These are phyloP conservation scores for Larix kaempferi DNA, from an alignment of 75 land plant genomes.

Conservation along the genomic window DNA sequence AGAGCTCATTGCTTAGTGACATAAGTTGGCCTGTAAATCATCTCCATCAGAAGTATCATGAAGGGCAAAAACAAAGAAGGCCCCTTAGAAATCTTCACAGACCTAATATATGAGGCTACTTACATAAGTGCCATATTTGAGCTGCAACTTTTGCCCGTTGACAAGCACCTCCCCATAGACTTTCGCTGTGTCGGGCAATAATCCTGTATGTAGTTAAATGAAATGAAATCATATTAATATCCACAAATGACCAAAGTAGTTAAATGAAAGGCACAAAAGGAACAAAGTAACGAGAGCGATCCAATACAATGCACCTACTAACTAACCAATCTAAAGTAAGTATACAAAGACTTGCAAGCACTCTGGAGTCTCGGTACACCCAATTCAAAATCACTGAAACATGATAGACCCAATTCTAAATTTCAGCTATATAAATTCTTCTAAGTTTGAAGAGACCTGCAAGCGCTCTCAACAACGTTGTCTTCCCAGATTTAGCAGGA, in stretches of 20 bases:
- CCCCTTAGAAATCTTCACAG: background rate
- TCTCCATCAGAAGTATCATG: background rate
- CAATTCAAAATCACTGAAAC: too few species aligned
- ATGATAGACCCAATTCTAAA: too few species aligned
- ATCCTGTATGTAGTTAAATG: conserved; percentile 11
- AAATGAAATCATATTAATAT: background rate
- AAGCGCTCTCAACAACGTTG: conserved; percentile 23
- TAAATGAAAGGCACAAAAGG: too few species aligned
- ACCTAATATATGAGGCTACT: background rate
- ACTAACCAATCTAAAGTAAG: too few species aligned
- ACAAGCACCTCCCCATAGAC: conserved; percentile 31
- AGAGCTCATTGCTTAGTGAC: background rate
- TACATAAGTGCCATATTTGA: conserved; percentile 30
- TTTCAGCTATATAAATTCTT: too few species aligned
- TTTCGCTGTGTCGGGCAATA: conserved; percentile 21
- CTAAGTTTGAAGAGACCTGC: conserved; percentile 16
- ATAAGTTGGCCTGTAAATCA: background rate
- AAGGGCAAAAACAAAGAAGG: too few species aligned
- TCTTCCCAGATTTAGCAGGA: conserved; percentile 28
- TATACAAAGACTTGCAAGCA: too few species aligned
- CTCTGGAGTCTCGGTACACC: too few species aligned
- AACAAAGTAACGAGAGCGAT: too few species aligned
- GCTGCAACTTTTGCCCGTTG: conserved; percentile 21
- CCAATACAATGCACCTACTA: too few species aligned
- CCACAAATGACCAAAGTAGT: too few species aligned